phyloP scores from a whole-genome alignment of 106 monocot genomes.

The Ottelia alismoides region DNA sequence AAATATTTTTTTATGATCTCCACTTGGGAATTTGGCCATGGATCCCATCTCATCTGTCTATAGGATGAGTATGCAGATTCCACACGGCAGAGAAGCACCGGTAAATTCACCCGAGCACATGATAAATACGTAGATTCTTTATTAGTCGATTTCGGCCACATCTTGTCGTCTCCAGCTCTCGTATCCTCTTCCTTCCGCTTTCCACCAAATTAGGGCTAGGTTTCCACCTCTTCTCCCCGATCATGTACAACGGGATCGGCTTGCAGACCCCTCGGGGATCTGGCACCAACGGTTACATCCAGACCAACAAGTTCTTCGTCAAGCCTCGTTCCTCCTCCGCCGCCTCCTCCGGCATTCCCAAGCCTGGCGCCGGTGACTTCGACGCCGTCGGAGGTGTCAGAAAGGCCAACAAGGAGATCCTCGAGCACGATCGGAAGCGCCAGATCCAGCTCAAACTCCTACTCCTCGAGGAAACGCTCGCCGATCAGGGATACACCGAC shows the following conservation, averaged over 20 bases:
- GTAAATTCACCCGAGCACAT: too few species aligned
- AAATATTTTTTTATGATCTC: too few species aligned
- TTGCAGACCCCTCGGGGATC: conserved; percentile 86
- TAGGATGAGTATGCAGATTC: too few species aligned
- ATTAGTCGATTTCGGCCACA: too few species aligned
- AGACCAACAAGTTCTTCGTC: conserved; percentile 92
- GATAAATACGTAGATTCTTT: too few species aligned
- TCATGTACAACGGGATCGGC: conserved; percentile 98
- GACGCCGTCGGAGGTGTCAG: conserved; percentile 25
- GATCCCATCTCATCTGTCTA: too few species aligned
- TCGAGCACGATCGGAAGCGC: conserved; percentile 96
- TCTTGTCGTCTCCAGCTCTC: not conserved
- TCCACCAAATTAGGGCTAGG: conserved; percentile 2
- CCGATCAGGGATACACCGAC: conserved; percentile 79
- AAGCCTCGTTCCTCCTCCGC: conserved; percentile 21
- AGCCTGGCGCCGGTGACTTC: not conserved
- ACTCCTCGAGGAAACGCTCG: conserved; percentile 66
- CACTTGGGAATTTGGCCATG: too few species aligned
- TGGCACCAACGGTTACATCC: conserved; percentile 93
- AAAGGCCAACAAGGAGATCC: conserved; percentile 88
- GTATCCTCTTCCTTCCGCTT: not conserved
- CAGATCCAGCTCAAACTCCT: conserved; percentile 69
- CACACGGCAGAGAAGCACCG: too few species aligned
- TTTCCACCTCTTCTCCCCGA: not conserved
- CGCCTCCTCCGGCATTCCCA: conserved; percentile 2